Base-by-base conservation (phyloP, 2,329 filamentous ascomycete genomes). In the Colletotrichum orchidophilum region DNA sequence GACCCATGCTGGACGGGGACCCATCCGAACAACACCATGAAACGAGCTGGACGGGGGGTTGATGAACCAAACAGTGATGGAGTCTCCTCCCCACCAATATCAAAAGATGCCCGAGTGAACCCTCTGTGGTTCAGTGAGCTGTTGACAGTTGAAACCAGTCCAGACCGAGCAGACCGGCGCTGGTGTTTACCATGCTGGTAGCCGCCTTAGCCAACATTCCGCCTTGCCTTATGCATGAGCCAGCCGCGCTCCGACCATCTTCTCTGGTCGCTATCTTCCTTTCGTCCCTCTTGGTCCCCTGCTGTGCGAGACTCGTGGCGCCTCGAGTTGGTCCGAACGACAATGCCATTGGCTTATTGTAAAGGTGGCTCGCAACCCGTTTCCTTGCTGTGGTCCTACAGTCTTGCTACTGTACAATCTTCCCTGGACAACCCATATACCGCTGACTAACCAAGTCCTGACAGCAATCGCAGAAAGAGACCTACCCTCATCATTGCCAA, bases 111-210 rank as follows among this genome's bases (percentile, higher is more conserved):
- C 39, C 18, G 31, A 50, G 61, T 49, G 54, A 64, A 52, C 69
- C 31, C 24, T 70, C 13, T n/a, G 33, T 35, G 55, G 33, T 55
- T 55, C 50, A 21, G 55, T 33, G 42, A 60, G 55, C 49, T n/a
- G 46, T 71, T 70, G 58, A 55, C 59, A 63, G 59, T 71, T 64
- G 65, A 71, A 71, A 71, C 65, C 42, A 59, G 53, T 24, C 59
- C 65, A 64, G 69, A 26, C 58, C 42, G 42, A 69, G 58, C 62
- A 57, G 54, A 59, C 39, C 24, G 53, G 57, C 52, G 42, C 42
- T 26, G 65, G 31, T 50, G 15, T 71, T 58, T 53, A 35, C 64
- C 27, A 29, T 69, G 24, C 57, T 42, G 52, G 52, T 58, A 68
- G 46, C 63, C 57, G 52, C 57, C 21, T 39, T 54, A 39, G 58